These are phyloP conservation scores for Beauveria asiatica DNA, from an alignment of 2,329 filamentous ascomycete species.

Conservation along the genomic window DNA sequence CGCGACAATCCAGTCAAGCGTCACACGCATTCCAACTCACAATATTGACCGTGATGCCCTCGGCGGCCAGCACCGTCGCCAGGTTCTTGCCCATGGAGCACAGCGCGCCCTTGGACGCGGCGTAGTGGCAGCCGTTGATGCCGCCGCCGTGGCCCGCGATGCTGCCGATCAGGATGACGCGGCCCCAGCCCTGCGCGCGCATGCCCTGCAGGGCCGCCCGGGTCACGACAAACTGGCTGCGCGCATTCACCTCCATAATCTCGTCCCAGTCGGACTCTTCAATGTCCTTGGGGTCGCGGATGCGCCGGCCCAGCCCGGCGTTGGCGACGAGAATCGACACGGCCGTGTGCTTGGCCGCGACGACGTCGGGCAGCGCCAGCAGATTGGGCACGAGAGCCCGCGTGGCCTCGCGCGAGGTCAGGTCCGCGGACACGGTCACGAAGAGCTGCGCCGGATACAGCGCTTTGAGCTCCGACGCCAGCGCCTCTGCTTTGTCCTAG, in stretches of 20 bases:
- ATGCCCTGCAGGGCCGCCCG: conserved; percentile 54
- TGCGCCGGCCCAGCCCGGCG: conserved; percentile 57
- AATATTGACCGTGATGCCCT: conserved; percentile 55
- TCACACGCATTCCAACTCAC: neutral
- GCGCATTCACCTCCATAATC: conserved; percentile 54
- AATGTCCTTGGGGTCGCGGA: conserved; percentile 48
- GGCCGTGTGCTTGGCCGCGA: conserved; percentile 18
- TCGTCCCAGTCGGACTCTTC: conserved; percentile 55
- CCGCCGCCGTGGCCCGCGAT: conserved; percentile 56
- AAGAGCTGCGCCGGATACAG: conserved; percentile 22
- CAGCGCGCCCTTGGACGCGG: conserved; percentile 53
- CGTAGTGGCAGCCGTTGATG: conserved; percentile 54
- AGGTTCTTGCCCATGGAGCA: conserved; percentile 55
- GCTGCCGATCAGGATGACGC: conserved; percentile 55
- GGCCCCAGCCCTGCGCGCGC: conserved; percentile 51
- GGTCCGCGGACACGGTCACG: conserved; percentile 19
- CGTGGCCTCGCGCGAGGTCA: conserved; percentile 19
- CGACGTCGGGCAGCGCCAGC: conserved; percentile 13
- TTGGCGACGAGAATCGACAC: conserved; percentile 53
- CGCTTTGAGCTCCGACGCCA: conserved; percentile 20
- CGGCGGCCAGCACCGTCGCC: conserved; percentile 47
- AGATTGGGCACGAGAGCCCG: conserved; percentile 17
- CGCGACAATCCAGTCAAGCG: neutral
- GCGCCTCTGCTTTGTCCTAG: conserved; percentile 22
- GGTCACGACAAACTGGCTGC: conserved; percentile 50